phyloP scores from a whole-genome alignment of 768 basidiomycete genomes.

The Hysterangium stoloniferum region DNA sequence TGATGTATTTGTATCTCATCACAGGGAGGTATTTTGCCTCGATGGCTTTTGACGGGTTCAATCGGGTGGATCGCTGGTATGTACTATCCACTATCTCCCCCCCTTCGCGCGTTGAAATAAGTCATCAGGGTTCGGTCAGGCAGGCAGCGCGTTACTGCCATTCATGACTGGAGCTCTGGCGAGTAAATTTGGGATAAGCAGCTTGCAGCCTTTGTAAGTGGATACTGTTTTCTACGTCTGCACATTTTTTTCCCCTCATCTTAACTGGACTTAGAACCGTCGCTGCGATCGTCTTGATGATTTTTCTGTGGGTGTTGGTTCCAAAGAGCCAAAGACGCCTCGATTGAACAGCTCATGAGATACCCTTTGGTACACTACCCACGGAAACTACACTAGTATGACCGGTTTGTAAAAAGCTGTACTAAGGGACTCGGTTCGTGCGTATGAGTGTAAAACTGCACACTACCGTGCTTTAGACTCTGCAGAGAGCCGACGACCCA shows the following conservation, averaged over 20 bases:
- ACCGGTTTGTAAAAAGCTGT: no score
- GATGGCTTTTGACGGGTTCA: slow-evolving; percentile 18
- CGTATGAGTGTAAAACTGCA: no score
- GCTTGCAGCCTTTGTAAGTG: slow-evolving; percentile 43
- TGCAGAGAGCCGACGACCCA: no score
- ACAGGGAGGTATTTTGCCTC: slow-evolving; percentile 14
- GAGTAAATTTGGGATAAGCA: slow-evolving; percentile 32
- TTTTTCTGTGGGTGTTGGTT: slow-evolving; percentile 34
- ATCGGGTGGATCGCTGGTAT: slow-evolving; percentile 9
- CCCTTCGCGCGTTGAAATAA: background rate
- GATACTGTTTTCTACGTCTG: background rate
- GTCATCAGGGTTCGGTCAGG: background rate
- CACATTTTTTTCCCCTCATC: background rate
- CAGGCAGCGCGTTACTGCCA: slow-evolving; percentile 33
- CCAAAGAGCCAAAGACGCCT: slow-evolving; percentile 21
- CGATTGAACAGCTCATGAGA: slow-evolving; percentile 8
- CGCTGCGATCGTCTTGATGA: slow-evolving; percentile 37
- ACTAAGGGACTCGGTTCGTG: no score
- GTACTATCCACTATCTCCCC: background rate
- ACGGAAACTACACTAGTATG: no score
- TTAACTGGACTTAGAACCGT: slow-evolving; percentile 15
- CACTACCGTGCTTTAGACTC: no score
- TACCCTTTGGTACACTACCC: no score
- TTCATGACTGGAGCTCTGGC: slow-evolving; percentile 43
- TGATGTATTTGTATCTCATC: background rate